A percentile compares a stretch with the other conserved stretches of the same genome.
These are phyloP conservation scores for Mercurialis annua DNA, from an alignment of 345 rosid species.

Conservation along the genomic window DNA sequence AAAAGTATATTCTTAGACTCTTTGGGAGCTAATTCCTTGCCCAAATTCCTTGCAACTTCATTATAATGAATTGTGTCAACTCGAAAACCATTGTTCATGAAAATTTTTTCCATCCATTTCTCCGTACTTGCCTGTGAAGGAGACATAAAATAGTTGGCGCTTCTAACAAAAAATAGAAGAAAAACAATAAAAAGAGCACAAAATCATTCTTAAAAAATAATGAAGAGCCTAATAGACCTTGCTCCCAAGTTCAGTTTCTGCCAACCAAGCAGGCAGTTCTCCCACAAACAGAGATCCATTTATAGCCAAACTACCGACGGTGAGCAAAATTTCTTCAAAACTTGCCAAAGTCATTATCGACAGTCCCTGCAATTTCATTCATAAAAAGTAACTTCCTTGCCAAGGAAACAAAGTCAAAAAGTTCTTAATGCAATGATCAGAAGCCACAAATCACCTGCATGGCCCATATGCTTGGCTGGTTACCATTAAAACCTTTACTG, in stretches of 20 bases:
- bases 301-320: slow-evolving; percentile 59
- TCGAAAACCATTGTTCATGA: slow-evolving; percentile 64
- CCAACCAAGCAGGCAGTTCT: slow-evolving; percentile 61
- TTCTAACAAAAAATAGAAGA: background rate
- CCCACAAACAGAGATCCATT: slow-evolving; percentile 65
- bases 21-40: slow-evolving; percentile 41
- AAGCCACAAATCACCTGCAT: slow-evolving; percentile 59
- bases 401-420: slow-evolving; percentile 10
- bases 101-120: slow-evolving; percentile 59
- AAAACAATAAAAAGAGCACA: background rate
- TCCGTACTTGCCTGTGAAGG: slow-evolving; percentile 43
- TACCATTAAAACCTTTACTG: slow-evolving; percentile 68
- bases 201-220: background rate
- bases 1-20: slow-evolving; percentile 48
- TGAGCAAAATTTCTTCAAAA: slow-evolving; percentile 57
- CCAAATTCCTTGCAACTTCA: slow-evolving; percentile 54
- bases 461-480: slow-evolving; percentile 74
- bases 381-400: slow-evolving; percentile 7
- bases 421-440: background rate
- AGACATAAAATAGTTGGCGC: slow-evolving; percentile 12
- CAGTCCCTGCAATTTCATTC: slow-evolving; percentile 46
- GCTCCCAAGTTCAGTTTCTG: slow-evolving; percentile 47
- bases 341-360: slow-evolving; percentile 57
- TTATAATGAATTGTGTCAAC: slow-evolving; percentile 46
- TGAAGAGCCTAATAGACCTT: slow-evolving; percentile 37